Evolutionary conservation across 2,329 filamentous ascomycete species (phyloP).

Genomic region (Verticillium nubilum): DNA sequence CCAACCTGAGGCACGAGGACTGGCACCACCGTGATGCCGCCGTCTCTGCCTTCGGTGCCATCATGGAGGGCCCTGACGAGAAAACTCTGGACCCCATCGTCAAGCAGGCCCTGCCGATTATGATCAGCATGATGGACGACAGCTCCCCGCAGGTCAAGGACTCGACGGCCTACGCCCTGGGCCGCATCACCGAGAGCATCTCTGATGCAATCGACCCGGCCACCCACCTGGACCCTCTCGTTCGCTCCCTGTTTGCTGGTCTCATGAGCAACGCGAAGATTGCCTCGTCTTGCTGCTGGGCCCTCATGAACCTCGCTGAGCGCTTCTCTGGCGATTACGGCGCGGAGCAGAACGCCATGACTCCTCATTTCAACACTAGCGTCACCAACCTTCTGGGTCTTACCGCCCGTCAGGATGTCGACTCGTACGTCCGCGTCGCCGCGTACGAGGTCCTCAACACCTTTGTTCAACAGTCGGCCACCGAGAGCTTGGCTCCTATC

Average conservation of each 20-base stretch:
- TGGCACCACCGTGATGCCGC: constrained; percentile 95
- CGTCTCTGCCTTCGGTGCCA: constrained; percentile 94
- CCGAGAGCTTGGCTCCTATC: constrained; percentile 76
- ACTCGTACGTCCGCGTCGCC: constrained; percentile 86
- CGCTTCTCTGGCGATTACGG: constrained; percentile 86
- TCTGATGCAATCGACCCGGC: constrained; percentile 85
- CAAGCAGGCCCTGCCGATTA: constrained; percentile 86
- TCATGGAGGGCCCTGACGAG: constrained; percentile 97
- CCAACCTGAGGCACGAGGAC: constrained; percentile 81
- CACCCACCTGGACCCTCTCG: constrained; percentile 76
- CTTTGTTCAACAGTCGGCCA: constrained; percentile 86
- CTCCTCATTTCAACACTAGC: constrained; percentile 88
- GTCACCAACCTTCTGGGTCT: constrained; percentile 79
- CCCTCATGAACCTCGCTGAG: constrained; percentile 95
- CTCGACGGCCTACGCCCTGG: constrained; percentile 91
- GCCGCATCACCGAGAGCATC: constrained; percentile 91
- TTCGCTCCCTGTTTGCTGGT: constrained; percentile 83
- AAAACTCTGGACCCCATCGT: constrained; percentile 88
- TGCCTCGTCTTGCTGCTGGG: constrained; percentile 98
- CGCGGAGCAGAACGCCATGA: constrained; percentile 72
- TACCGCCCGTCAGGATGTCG: constrained; percentile 75
- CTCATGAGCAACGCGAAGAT: constrained; percentile 92
- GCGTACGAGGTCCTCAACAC: constrained; percentile 96
- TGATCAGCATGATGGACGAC: constrained; percentile 91
- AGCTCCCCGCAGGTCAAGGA: constrained; percentile 85